phyloP scores from a whole-genome alignment of 495 filamentous ascomycete species.

The Penicillium fimorum region DNA sequence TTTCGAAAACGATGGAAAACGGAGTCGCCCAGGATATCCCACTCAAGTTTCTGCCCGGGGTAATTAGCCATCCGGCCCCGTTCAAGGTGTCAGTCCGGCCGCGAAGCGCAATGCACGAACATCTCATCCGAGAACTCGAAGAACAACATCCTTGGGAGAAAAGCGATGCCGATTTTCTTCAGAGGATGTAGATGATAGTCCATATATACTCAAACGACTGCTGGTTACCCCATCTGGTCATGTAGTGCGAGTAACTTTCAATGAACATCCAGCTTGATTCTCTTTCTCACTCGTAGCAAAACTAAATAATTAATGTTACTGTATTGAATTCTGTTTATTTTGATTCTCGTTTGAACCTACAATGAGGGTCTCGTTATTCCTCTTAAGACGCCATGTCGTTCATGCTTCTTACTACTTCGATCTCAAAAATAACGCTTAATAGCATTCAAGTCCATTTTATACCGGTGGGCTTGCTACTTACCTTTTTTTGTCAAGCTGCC shows the following conservation, averaged over 20 bases:
- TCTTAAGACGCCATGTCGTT: no score
- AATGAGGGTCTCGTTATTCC: no score
- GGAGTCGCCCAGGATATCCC: slow-evolving; percentile 30
- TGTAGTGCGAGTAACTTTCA: background rate
- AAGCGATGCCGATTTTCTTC: slow-evolving; percentile 31
- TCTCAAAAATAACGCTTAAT: no score
- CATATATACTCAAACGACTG: background rate
- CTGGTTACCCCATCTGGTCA: background rate
- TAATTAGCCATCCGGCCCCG: slow-evolving; percentile 41
- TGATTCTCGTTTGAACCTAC: no score
- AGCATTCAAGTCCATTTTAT: no score
- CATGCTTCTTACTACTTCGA: no score
- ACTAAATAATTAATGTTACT: no score
- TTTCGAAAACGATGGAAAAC: slow-evolving; percentile 32
- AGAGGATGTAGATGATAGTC: background rate
- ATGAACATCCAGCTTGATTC: no score
- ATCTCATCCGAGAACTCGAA: slow-evolving; percentile 38
- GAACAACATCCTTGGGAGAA: slow-evolving; percentile 43
- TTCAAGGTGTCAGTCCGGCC: slow-evolving; percentile 33
- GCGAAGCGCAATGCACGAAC: slow-evolving; percentile 30
- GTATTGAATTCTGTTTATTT: no score
- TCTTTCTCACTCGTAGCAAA: no score
- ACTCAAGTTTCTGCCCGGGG: slow-evolving; percentile 32
- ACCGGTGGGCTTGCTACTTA: no score
- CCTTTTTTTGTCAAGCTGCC: no score